These are phyloP conservation scores for Cladorrhinum sp. DNA, from an alignment of 2,329 filamentous ascomycete genomes.

Conservation along the genomic window DNA sequence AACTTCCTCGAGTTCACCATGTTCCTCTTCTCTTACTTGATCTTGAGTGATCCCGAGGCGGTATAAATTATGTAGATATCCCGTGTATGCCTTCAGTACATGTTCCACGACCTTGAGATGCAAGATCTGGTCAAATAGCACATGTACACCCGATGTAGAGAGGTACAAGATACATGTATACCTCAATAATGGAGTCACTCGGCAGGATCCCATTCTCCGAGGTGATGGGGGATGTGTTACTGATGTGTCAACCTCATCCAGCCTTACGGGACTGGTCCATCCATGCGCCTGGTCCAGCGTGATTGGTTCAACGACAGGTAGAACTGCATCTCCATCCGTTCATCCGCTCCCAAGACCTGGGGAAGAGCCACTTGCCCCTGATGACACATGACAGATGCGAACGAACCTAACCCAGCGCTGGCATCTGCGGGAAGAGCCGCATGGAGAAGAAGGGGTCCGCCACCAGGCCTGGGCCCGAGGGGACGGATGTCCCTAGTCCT, in stretches of 20 bases:
- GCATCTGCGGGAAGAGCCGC: conserved; percentile 24
- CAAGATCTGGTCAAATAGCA: neutral
- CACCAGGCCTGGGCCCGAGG: conserved; percentile 6
- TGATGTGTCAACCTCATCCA: conserved; percentile 17
- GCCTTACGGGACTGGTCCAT: conserved; percentile 14
- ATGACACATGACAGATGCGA: conserved; percentile 18
- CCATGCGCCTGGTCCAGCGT: conserved; percentile 5
- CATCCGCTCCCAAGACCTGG: conserved; percentile 19
- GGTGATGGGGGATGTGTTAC: conserved; percentile 1
- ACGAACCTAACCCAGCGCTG: conserved; percentile 14
- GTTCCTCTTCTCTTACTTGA: neutral
- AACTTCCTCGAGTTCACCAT: neutral
- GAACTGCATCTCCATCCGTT: conserved; percentile 15
- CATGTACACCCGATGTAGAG: neutral
- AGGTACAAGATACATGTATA: neutral
- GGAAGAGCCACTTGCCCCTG: conserved; percentile 20
- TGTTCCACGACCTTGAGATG: neutral
- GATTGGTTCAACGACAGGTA: conserved; percentile 18
- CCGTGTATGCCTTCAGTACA: neutral
- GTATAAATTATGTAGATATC: neutral
- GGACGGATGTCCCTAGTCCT: conserved; percentile 7
- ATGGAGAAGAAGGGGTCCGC: conserved; percentile 17
- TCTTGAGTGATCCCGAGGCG: neutral
- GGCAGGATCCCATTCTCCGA: conserved; percentile 3
- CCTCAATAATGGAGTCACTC: conserved; percentile 4